Evolutionary conservation across 768 basidiomycete genomes (phyloP), one percentile per base, ranked within the genome.

Genomic region (Terana coerulea): DNA sequence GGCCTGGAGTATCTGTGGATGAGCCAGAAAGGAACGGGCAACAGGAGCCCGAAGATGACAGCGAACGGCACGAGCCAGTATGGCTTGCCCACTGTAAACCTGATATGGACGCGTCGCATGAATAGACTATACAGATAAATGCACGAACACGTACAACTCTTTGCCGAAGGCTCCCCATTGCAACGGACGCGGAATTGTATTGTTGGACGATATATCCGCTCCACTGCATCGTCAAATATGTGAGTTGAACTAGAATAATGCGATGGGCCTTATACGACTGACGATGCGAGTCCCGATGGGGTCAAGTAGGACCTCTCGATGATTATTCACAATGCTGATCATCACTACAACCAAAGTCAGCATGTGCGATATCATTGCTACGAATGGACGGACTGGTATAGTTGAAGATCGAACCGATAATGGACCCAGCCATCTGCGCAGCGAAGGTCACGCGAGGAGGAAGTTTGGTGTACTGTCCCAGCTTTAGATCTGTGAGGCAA

Each of bases 381-480:
- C 30, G 15, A n/a, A 40, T 10, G 8, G 9, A 58, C 67, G 43
- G 44, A 75, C 75, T 74, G 8, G 76, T 74, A 57, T 73, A 78
- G 57, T 78, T 78, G 58, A 77, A 77, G 45, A 78, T 67, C 0
- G 77, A 72, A 5, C 78, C 78, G 28, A 79, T 59, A 47, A 79
- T 72, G 11, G 76, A 75, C 1, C 78, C 76, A 5, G 70, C 67
- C 69, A 80, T 63, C 56, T 80, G 79, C 3, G 69, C 69, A 10
- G 57, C 62, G 52, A 81, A 81, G 1, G 78, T 78, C 17, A 69
- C 56, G 9, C 75, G 64, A 5, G 79, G 80, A 2, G 76, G 75
- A 40, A 80, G 65, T 60, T 81, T 80, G 25, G 68, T 74, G 59
- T 79, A 79, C 55, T 79, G 78, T 12, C 77, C 80, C 14, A 79